Base-by-base conservation (phyloP, 768 basidiomycete genomes). In the Phanerodontia chrysosporium region DNA sequence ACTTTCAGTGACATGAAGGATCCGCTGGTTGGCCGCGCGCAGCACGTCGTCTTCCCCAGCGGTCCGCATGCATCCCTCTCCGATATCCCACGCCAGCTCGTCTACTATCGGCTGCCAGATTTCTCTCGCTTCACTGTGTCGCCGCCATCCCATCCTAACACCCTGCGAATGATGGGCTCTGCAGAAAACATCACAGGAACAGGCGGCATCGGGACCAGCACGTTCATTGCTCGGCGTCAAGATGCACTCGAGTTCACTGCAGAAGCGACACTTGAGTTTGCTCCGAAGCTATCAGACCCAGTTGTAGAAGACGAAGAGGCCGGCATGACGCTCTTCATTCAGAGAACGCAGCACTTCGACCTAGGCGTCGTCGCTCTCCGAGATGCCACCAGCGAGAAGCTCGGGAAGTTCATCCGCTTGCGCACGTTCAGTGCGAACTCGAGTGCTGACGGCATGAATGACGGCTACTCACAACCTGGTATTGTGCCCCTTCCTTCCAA, bases 331-430 rank as follows among this genome's bases (percentile, higher is more conserved):
- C 45, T 57, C 30, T 57, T 57, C 32, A 29, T 57, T 4, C 45
- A 57, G 28, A 27, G 46, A 13, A 36, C 21, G 21, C 56, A 57
- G 24, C 56, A 57, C 24, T 57, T 57, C 48, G 56, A 57, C 32
- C 14, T 57, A 16, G 56, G 56, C 32, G 35, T 57, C 30, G 46
- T 57, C 12, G 35, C 48, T 2, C 45, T 57, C 14, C 49, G 16
- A 5, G 14, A 28, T 4, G 45, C 55, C 2, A 9, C 27, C 5
- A 25, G 28, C 7, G 30, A 30, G 7, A 1, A 45, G 28, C 45
- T 49, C 7, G 1, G 22, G n/a, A 48, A 49, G 30, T 57, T 57
- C 46, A n/a, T 57, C n/a, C 45, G 56, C 12, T 16, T 57, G 28
- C 45, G 56, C 9, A 36, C 45, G 5, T 39, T 57, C 45, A 49